Conservation (phyloP, 805 yeast species). For the Yarrowia sp. region DNA sequence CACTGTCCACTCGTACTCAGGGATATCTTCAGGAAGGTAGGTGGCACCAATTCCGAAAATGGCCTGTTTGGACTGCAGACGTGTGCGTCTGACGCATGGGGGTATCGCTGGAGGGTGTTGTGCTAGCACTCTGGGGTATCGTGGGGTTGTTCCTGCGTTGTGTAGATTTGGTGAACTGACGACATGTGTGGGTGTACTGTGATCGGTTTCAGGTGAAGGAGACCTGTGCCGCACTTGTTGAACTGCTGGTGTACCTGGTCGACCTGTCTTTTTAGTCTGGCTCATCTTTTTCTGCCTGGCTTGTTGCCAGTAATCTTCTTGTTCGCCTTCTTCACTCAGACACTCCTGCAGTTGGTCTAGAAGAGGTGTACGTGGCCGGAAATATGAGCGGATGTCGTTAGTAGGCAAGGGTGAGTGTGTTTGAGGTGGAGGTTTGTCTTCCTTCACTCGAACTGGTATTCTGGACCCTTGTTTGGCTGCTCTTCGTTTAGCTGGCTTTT, state of each 20-base stretch:
- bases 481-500: neutral
- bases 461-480: neutral
- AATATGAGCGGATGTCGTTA: neutral
- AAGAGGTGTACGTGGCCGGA: neutral
- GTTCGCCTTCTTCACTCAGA: neutral
- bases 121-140: neutral
- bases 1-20: neutral
- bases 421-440: neutral
- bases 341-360: constrained; percentile 3
- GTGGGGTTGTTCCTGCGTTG: neutral
- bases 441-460: neutral
- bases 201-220: neutral
- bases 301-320: neutral
- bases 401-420: neutral
- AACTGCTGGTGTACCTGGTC: neutral
- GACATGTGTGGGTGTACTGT: neutral
- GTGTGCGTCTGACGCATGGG: too few relatives aligned
- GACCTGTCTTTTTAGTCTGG: neutral
- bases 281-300: neutral
- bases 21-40: neutral
- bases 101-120: neutral
- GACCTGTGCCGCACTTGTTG: neutral
- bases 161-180: neutral
- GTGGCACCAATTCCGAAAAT: neutral
- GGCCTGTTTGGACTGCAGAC: neutral